These are phyloP conservation scores for Allium sativum DNA, from an alignment of 106 monocot species.

Conservation along the genomic window DNA sequence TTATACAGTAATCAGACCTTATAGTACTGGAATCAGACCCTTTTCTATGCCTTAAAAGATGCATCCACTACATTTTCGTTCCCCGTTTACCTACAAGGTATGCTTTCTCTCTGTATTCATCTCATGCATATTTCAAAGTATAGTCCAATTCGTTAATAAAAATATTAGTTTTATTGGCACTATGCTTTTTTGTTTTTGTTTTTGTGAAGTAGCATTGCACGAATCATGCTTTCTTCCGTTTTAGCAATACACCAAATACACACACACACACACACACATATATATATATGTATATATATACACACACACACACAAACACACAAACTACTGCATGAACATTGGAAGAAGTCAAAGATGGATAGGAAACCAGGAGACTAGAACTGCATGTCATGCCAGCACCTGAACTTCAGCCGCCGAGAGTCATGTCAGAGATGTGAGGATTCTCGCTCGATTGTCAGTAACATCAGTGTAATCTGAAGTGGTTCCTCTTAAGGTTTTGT, in stretches of 20 bases:
- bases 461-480: slow-evolving; percentile 21
- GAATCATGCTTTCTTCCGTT: neutral
- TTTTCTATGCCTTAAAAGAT: too few relatives aligned
- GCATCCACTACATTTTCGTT: too few relatives aligned
- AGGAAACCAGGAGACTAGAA: slow-evolving; percentile 97
- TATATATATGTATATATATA: too few relatives aligned
- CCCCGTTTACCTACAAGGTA: neutral
- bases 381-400: slow-evolving; percentile 83
- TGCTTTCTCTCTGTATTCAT: neutral
- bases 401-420: slow-evolving; percentile 95
- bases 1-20: too few relatives aligned
- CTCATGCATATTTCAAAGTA: neutral
- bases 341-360: slow-evolving; percentile 35
- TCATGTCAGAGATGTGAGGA: slow-evolving; percentile 79
- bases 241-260: neutral
- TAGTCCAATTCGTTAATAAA: neutral
- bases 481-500: slow-evolving; percentile 33
- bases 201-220: neutral
- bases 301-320: too few relatives aligned
- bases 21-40: too few relatives aligned
- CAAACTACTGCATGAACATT: neutral
- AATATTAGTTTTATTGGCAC: neutral
- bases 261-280: too few relatives aligned
- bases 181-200: neutral
- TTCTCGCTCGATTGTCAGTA: slow-evolving; percentile 14